Percentiles rank a stretch among this genome's conserved stretches.
Evolutionary conservation across 257 asterid species (phyloP).

Genomic region (Lavandula angustifolia): DNA sequence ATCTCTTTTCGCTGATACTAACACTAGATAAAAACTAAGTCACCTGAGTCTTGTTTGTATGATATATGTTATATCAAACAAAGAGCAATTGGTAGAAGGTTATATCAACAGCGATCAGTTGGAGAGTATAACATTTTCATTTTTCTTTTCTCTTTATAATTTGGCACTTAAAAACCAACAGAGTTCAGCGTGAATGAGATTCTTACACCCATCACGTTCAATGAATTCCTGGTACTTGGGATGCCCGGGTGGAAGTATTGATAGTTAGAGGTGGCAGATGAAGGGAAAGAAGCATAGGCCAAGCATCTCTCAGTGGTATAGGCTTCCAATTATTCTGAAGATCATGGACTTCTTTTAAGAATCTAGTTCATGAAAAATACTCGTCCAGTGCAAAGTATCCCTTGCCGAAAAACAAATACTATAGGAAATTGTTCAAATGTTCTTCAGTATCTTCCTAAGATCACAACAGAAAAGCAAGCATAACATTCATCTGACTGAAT

Average conservation of each 20-base stretch:
- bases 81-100: not conserved
- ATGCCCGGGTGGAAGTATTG: not conserved
- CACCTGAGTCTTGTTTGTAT: not conserved
- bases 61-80: not conserved
- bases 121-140: not conserved
- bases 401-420: too few species aligned
- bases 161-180: not conserved
- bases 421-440: not conserved
- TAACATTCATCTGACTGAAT: not conserved
- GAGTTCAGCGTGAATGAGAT: conserved; percentile 4
- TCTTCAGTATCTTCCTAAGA: not conserved
- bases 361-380: not conserved
- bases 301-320: not conserved
- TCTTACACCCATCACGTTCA: conserved; percentile 16
- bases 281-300: conserved; percentile 3
- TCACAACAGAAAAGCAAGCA: not conserved
- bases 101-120: not conserved
- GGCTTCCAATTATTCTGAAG: conserved; percentile 6
- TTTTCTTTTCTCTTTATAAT: too few species aligned
- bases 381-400: not conserved
- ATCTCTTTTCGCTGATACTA: not conserved
- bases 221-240: not conserved
- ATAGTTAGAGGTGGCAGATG: conserved; percentile 3
- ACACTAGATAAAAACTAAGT: not conserved
- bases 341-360: not conserved